Conservation (phyloP, 1,139 yeast species). For the Geotrichum histeridarum region DNA sequence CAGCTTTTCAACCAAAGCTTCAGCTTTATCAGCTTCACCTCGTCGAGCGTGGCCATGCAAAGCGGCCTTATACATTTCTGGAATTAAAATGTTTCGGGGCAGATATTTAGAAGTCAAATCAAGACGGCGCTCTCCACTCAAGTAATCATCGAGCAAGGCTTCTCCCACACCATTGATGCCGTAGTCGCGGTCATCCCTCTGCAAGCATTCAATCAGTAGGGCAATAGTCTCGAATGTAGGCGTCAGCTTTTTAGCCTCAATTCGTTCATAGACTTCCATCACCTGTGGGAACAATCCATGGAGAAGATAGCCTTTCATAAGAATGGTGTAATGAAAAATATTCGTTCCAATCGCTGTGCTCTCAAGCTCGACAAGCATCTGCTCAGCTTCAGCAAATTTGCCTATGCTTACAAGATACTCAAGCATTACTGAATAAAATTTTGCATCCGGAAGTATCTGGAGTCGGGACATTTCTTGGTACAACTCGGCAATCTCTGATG, state of each 20-base stretch:
- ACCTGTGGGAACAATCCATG: constrained; percentile 18
- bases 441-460: constrained; percentile 25
- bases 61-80: constrained; percentile 24
- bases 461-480: constrained; percentile 11
- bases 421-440: constrained; percentile 30
- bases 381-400: constrained; percentile 23
- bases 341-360: constrained; percentile 19
- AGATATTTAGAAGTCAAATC: constrained; percentile 28
- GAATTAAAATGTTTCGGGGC: constrained; percentile 27
- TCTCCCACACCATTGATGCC: constrained; percentile 15
- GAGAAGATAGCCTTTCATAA: constrained; percentile 26
- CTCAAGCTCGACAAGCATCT: constrained; percentile 24
- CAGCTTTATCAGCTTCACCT: constrained; percentile 4
- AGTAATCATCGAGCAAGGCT: constrained; percentile 19
- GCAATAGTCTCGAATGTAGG: constrained; percentile 28
- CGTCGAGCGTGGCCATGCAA: constrained; percentile 5
- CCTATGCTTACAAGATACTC: constrained; percentile 22
- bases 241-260: constrained; percentile 21
- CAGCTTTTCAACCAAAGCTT: constrained; percentile 1
- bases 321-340: constrained; percentile 30
- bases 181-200: constrained; percentile 6
- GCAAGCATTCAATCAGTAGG: constrained; percentile 13
- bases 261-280: constrained; percentile 23
- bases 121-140: constrained; percentile 21
- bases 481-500: constrained; percentile 11